Conservation (phyloP, 2,329 filamentous ascomycete genomes). For the Sphaerulina populicola region DNA sequence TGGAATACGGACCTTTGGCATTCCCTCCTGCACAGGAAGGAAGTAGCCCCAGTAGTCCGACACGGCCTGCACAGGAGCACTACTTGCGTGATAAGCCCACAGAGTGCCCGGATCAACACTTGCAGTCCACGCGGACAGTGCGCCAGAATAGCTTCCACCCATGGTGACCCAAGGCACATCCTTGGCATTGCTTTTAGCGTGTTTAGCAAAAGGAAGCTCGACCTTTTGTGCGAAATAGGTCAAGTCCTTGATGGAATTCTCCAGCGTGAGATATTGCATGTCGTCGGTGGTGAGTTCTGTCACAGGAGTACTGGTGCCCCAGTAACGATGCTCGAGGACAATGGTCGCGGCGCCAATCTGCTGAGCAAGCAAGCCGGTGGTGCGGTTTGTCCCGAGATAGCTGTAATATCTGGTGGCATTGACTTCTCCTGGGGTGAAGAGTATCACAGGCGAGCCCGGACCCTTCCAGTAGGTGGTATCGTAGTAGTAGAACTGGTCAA, state of each 20-base stretch:
- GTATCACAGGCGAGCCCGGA: constrained; percentile 45
- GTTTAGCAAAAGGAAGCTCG: constrained; percentile 47
- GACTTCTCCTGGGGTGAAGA: constrained; percentile 42
- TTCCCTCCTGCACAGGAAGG: constrained; percentile 48
- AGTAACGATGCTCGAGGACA: constrained; percentile 53
- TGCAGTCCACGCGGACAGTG: constrained; percentile 50
- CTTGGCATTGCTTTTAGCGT: constrained; percentile 43
- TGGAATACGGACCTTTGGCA: constrained; percentile 34
- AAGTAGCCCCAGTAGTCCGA: constrained; percentile 54
- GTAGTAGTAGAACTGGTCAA: constrained; percentile 49
- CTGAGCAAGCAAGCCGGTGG: constrained; percentile 47
- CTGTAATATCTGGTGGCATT: constrained; percentile 41
- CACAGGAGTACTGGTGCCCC: constrained; percentile 50
- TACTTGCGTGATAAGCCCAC: constrained; percentile 53
- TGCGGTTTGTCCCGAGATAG: constrained; percentile 45
- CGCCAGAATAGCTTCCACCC: constrained; percentile 52
- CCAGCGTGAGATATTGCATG: constrained; percentile 47
- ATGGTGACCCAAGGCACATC: constrained; percentile 49
- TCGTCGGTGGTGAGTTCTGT: constrained; percentile 45
- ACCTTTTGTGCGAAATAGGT: constrained; percentile 48
- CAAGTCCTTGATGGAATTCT: constrained; percentile 48
- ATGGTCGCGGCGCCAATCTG: constrained; percentile 48
- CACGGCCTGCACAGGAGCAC: constrained; percentile 49
- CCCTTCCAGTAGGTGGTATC: constrained; percentile 47
- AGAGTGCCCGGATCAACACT: constrained; percentile 48